Evolutionary conservation across 768 basidiomycete species (phyloP).

Genomic region (Boletus eberwhitei): DNA sequence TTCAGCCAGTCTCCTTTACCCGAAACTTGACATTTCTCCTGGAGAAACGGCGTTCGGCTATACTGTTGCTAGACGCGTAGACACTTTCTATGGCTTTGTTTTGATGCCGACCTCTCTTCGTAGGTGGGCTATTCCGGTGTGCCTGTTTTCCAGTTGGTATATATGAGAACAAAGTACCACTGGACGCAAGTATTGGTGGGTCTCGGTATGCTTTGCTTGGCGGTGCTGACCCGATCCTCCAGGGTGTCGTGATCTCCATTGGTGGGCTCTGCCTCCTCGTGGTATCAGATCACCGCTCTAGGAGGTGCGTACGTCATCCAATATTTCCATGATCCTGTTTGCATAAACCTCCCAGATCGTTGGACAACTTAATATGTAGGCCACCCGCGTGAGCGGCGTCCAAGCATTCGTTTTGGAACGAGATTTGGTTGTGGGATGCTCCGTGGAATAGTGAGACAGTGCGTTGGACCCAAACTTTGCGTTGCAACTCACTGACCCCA

Average conservation of each 20-base stretch:
- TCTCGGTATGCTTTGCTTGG: neutral
- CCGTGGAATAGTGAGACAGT: constrained; percentile 76
- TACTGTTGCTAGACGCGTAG: constrained; percentile 90
- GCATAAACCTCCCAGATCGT: constrained; percentile 48
- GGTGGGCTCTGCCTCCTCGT: constrained; percentile 76
- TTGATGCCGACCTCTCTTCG: neutral
- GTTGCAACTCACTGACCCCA: constrained; percentile 36
- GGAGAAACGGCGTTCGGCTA: constrained; percentile 67
- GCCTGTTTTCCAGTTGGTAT: constrained; percentile 79
- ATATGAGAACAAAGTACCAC: constrained; percentile 73
- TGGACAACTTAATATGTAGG: constrained; percentile 84
- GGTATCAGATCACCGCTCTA: constrained; percentile 79
- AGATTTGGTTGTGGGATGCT: constrained; percentile 50
- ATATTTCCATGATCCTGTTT: neutral
- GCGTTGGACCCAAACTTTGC: constrained; percentile 19
- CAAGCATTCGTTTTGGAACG: constrained; percentile 76
- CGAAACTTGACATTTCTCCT: neutral
- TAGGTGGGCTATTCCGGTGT: constrained; percentile 87
- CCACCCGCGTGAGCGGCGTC: constrained; percentile 67
- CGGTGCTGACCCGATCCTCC: neutral
- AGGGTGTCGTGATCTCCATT: constrained; percentile 73
- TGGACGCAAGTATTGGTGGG: constrained; percentile 78
- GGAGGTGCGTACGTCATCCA: constrained; percentile 43
- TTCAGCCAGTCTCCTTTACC: neutral
- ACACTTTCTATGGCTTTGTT: neutral